Evolutionary conservation across 2,329 filamentous ascomycete species (phyloP).

Genomic region (Hypoxylon sp.): DNA sequence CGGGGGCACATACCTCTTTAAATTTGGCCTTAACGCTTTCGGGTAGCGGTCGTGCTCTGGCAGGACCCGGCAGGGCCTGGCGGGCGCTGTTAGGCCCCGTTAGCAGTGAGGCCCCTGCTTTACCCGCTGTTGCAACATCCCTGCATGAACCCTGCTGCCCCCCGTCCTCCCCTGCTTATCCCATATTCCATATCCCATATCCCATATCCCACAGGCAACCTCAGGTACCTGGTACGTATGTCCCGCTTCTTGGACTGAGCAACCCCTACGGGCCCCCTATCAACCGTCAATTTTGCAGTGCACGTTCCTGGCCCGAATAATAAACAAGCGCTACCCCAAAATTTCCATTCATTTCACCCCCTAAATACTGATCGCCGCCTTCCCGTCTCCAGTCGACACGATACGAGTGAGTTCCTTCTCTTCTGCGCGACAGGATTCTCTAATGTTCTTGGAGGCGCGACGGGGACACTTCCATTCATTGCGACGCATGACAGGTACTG

Average conservation of each 20-base stretch:
- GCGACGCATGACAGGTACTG: conserved; percentile 42
- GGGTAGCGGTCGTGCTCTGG: conserved; percentile 16
- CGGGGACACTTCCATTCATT: conserved; percentile 5
- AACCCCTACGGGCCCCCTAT: conserved; percentile 29
- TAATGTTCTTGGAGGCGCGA: conserved; percentile 19
- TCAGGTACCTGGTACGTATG: no score
- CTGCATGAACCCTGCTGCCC: conserved; percentile 4
- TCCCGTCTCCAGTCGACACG: conserved; percentile 9
- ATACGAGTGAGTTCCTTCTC: conserved; percentile 18
- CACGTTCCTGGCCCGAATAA: conserved; percentile 36
- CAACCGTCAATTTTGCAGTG: conserved; percentile 22
- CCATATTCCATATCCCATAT: conserved; percentile 31
- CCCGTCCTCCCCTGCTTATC: conserved; percentile 21
- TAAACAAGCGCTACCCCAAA: conserved; percentile 37
- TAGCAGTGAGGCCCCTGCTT: conserved; percentile 19
- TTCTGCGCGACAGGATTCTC: conserved; percentile 28
- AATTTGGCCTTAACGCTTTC: conserved; percentile 47
- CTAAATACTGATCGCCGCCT: conserved; percentile 29
- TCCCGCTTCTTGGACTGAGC: conserved; percentile 13
- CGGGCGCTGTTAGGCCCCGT: no score
- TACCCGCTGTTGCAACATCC: conserved; percentile 26
- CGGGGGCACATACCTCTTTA: conserved; percentile 33
- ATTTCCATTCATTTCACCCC: conserved; percentile 35
- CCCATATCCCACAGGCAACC: no score
- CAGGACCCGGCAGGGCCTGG: conserved; percentile 20